phyloP scores from a whole-genome alignment of 1,284 basidiomycete genomes.

The Ganoderma lucidum region DNA sequence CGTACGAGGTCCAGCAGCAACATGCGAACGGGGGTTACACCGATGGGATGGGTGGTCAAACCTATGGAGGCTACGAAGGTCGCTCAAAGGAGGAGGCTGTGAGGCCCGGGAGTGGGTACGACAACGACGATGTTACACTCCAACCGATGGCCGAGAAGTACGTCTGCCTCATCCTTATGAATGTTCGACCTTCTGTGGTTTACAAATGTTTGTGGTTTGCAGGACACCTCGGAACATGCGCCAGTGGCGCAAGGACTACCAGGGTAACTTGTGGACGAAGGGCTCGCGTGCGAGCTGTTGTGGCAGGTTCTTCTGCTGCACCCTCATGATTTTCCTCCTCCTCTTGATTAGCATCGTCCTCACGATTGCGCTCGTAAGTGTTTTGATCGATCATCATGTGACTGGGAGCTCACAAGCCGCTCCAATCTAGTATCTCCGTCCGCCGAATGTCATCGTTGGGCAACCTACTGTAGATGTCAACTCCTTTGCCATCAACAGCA shows the following conservation, averaged over 20 bases:
- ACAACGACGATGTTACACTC: constrained; percentile 37
- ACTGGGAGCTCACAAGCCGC: not conserved
- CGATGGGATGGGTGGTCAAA: constrained; percentile 37
- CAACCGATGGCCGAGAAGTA: constrained; percentile 28
- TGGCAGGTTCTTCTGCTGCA: constrained; percentile 76
- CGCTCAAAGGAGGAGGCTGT: constrained; percentile 35
- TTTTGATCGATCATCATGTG: too few species aligned
- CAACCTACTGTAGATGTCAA: constrained; percentile 51
- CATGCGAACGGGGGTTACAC: constrained; percentile 54
- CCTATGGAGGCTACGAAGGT: constrained; percentile 42
- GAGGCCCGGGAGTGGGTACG: constrained; percentile 31
- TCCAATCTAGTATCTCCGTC: constrained; percentile 73
- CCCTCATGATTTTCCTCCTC: constrained; percentile 68
- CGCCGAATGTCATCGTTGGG: constrained; percentile 77
- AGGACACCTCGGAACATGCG: constrained; percentile 39
- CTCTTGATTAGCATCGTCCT: constrained; percentile 76
- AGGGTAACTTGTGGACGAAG: constrained; percentile 71
- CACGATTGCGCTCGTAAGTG: constrained; percentile 73
- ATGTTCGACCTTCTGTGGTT: not conserved
- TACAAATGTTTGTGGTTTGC: not conserved
- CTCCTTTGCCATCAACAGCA: constrained; percentile 41
- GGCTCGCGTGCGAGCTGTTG: constrained; percentile 62
- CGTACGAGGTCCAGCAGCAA: constrained; percentile 54
- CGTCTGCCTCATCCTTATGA: not conserved
- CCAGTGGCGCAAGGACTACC: constrained; percentile 62